Percentiles rank a stretch among this genome's conserved stretches.
Conservation (phyloP, 208 protist genomes). For the Trypanosoma platydactyli region DNA sequence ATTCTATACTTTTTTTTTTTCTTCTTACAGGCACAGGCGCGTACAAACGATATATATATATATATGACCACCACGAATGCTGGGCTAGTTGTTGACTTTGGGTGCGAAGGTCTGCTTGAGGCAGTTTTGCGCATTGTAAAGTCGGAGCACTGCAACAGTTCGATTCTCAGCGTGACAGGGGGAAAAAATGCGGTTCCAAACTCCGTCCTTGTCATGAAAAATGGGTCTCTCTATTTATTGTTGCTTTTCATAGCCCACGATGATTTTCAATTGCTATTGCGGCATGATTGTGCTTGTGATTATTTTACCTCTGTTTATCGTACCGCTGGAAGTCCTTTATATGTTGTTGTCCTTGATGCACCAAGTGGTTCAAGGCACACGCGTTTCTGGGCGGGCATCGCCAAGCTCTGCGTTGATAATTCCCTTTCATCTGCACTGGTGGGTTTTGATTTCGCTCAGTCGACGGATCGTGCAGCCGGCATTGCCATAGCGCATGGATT, state of each 20-base stretch:
- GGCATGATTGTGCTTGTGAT: constrained; percentile 20
- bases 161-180: constrained; percentile 1
- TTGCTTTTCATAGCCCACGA: constrained; percentile 17
- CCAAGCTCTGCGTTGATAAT: constrained; percentile 14
- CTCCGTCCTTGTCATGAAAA: constrained; percentile 12
- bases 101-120: constrained; percentile 26
- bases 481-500: constrained; percentile 41
- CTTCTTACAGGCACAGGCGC: too few species aligned
- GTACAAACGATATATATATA: neutral
- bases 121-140: constrained; percentile 5
- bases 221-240: constrained; percentile 1
- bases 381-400: constrained; percentile 25
- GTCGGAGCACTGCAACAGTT: neutral
- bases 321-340: constrained; percentile 15
- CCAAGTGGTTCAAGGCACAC: constrained; percentile 8
- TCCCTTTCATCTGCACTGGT: constrained; percentile 14
- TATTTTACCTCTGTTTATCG: constrained; percentile 19
- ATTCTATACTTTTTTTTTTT: too few species aligned
- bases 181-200: constrained; percentile 19
- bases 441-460: constrained; percentile 21
- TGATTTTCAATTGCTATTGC: constrained; percentile 28
- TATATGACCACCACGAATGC: constrained; percentile 3
- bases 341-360: constrained; percentile 22
- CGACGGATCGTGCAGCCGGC: constrained; percentile 13
- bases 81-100: constrained; percentile 16